A percentile compares a stretch with the other conserved stretches of the same genome.
Conservation (phyloP, 768 basidiomycete genomes). For the Ephemerocybe angulata region DNA sequence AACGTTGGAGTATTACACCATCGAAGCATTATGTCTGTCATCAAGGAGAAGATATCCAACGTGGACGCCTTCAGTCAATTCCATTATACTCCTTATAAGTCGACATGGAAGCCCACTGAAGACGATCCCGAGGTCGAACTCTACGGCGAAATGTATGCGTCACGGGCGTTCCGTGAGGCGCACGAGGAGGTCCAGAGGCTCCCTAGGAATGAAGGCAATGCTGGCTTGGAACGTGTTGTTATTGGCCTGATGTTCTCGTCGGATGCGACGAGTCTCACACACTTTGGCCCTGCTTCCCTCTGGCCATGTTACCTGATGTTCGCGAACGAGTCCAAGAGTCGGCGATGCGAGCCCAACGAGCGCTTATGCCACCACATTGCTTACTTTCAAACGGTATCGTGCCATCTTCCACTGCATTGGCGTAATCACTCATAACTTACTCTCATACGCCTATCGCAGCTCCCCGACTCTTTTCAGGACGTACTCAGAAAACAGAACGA, state of each 20-base stretch:
- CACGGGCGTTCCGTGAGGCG: constrained; percentile 15
- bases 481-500: background rate
- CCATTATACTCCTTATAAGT: constrained; percentile 15
- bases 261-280: constrained; percentile 27
- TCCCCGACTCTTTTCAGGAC: constrained; percentile 6
- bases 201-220: constrained; percentile 12
- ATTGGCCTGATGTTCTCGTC: constrained; percentile 28
- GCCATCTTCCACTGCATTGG: background rate
- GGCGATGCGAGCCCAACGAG: constrained; percentile 14
- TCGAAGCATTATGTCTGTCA: constrained; percentile 10
- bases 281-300: constrained; percentile 24
- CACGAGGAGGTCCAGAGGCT: constrained; percentile 16
- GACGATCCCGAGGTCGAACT: constrained; percentile 5
- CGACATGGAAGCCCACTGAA: constrained; percentile 10
- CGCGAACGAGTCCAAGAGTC: constrained; percentile 35
- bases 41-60: constrained; percentile 15
- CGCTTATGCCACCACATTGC: constrained; percentile 26
- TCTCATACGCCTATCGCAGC: constrained; percentile 12
- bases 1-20: constrained; percentile 11
- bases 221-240: constrained; percentile 18
- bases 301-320: constrained; percentile 37
- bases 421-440: background rate
- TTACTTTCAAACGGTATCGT: constrained; percentile 31
- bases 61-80: constrained; percentile 4
- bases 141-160: constrained; percentile 19